Evolutionary conservation across 768 basidiomycete species (phyloP), one percentile per base, ranked within the genome.

Genomic region (Dendrothele bispora): DNA sequence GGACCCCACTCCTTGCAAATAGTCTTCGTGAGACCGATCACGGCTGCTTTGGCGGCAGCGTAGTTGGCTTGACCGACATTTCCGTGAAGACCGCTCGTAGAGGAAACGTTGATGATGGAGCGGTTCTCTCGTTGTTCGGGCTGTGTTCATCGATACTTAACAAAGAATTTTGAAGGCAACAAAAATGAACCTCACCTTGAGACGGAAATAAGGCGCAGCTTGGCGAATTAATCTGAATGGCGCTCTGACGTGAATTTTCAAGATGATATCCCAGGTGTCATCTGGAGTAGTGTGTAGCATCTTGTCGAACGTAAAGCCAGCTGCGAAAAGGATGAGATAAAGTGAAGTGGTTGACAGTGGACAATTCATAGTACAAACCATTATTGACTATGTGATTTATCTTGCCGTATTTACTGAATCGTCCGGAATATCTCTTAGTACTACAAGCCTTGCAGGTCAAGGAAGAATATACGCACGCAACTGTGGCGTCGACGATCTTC

Each of bases 301-400:
- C 65, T 84, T 86, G 75, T 91, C 87, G 56, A 78, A 88, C 6
- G 87, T 88, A 70, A 89, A 89, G 39, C 83, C 85, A 39, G 85
- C 84, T 82, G 51, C 39, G 27, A 44, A n/a, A 26, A 43, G 38
- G 10, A 21, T 12, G 21, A n/a, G n/a, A n/a, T n/a, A n/a, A n/a
- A n/a, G n/a, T n/a, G n/a, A n/a, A n/a, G n/a, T n/a, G n/a, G n/a
- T n/a, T n/a, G n/a, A n/a, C n/a, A n/a, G n/a, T n/a, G n/a, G n/a
- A n/a, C n/a, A n/a, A n/a, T n/a, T n/a, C n/a, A n/a, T n/a, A 21
- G n/a, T 3, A 61, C 71, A 41, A 24, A 77, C 82, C 84, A 53
- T 92, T 92, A 68, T 91, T 91, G 26, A 92, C 75, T 44, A 92
- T 88, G 61, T 92, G 88, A 65, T 93, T 90, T 41, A 93, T 83